A percentile compares a stretch with the other conserved stretches of the same genome.
Conservation (phyloP, 2,329 filamentous ascomycete species). For the Botryotinia convoluta region DNA sequence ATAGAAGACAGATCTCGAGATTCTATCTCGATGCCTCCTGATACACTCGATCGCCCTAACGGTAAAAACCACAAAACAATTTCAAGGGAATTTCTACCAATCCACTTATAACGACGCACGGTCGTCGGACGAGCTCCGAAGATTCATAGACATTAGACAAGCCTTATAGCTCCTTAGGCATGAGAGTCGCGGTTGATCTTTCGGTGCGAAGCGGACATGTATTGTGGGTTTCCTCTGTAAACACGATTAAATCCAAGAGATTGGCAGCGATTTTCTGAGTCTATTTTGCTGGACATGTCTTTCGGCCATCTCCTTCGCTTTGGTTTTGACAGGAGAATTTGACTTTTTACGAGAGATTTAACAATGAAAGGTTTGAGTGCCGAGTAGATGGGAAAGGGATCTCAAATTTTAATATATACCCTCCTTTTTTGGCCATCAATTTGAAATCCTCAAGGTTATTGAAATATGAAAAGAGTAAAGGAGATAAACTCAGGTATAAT, state of each 20-base stretch:
- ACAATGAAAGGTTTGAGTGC: background rate
- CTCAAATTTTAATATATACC: background rate
- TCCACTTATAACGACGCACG: background rate
- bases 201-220: background rate
- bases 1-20: background rate
- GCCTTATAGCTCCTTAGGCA: slow-evolving; percentile 1
- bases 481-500: background rate
- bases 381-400: background rate
- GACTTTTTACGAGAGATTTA: background rate
- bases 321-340: background rate
- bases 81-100: background rate
- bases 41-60: background rate
- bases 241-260: background rate
- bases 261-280: background rate
- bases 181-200: background rate
- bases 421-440: background rate
- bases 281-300: background rate
- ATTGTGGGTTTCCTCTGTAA: background rate
- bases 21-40: background rate
- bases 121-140: background rate
- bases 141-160: background rate
- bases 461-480: background rate
- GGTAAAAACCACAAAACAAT: background rate
- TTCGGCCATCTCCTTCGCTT: background rate
- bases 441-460: too few species aligned